Evolutionary conservation across 768 basidiomycete species (phyloP), one percentile per base, ranked within the genome.

Genomic region (Trametes cubensis): DNA sequence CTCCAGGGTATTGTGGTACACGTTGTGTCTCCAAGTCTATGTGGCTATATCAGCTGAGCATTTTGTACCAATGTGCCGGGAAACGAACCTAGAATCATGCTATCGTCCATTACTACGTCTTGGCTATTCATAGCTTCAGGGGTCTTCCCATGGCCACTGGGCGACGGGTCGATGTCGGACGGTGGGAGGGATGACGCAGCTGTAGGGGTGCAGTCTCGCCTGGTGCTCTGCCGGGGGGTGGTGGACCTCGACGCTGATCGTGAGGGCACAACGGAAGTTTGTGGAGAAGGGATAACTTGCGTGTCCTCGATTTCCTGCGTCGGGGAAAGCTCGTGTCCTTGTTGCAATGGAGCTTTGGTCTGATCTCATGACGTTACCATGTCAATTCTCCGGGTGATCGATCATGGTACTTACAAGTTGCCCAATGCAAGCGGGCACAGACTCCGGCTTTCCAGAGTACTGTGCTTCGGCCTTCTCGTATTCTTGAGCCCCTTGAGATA

Each of bases 381-480:
- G 21, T 21, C 11, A 30, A 14, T 21, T 13, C 14, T 6, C 6
- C 8, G 15, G 17, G 47, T 44, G 42, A 8, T 11, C 17, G 6
- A n/a, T 34, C 44, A 25, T 42, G 15, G 18, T 14, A 50, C 79
- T 66, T 63, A 89, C 88, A 62, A 89, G 73, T 62, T 88, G 79
- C 26, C 80, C 80, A 21, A 90, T 78, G 51, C 78, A 78, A 13
- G 77, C 78, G 2, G 86, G 87, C 0, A 85, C 79, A 15, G 69
- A 67, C 66, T 85, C 85, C 4, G 78, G 73, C 26, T 76, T 63
- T 8, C 88, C 88, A 28, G 75, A 75, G 52, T 84, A 87, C 56
- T 79, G 78, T 14, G 76, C 77, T 69, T 83, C 82, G 23, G 64
- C 59, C 10, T 63, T 30, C 30, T 47, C 59, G 34, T 67, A 66